A percentile compares a stretch with the other conserved stretches of the same genome.
Evolutionary conservation across 306 rosid genomes (phyloP).

Genomic region (Trifolium fragiferum): DNA sequence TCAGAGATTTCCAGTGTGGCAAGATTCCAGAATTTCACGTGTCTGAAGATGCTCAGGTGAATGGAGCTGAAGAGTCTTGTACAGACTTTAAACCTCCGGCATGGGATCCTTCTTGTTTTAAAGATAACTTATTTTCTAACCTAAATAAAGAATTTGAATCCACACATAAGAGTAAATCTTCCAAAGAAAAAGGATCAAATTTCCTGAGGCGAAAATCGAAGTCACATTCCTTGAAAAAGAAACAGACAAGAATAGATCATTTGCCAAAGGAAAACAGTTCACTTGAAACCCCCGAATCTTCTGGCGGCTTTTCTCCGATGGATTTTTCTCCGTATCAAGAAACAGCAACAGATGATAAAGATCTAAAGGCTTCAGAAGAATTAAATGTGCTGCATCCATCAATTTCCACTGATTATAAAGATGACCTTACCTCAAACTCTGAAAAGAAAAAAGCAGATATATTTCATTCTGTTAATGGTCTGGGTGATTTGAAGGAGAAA

Average conservation of each 20-base stretch:
- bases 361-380: conserved; percentile 45
- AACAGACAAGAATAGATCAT: conserved; percentile 46
- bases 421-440: conserved; percentile 45
- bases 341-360: conserved; percentile 50
- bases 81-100: conserved; percentile 56
- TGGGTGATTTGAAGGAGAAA: conserved; percentile 47
- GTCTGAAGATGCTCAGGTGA: conserved; percentile 43
- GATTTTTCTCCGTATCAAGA: conserved; percentile 89
- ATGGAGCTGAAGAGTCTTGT: conserved; percentile 49
- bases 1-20: conserved; percentile 38
- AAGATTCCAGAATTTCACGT: conserved; percentile 47
- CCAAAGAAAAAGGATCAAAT: conserved; percentile 62
- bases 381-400: conserved; percentile 45
- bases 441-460: conserved; percentile 48
- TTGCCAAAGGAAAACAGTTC: conserved; percentile 53
- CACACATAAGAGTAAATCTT: conserved; percentile 52
- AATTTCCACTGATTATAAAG: conserved; percentile 43
- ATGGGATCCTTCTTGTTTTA: conserved; percentile 71
- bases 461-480: conserved; percentile 45
- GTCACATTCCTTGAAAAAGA: conserved; percentile 55
- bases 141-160: conserved; percentile 45
- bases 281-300: conserved; percentile 56
- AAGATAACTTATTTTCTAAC: conserved; percentile 67
- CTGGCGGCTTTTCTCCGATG: conserved; percentile 78
- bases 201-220: conserved; percentile 57